These are phyloP conservation scores for Trametes versicolor DNA, from an alignment of 1,284 basidiomycete genomes.

Conservation along the genomic window DNA sequence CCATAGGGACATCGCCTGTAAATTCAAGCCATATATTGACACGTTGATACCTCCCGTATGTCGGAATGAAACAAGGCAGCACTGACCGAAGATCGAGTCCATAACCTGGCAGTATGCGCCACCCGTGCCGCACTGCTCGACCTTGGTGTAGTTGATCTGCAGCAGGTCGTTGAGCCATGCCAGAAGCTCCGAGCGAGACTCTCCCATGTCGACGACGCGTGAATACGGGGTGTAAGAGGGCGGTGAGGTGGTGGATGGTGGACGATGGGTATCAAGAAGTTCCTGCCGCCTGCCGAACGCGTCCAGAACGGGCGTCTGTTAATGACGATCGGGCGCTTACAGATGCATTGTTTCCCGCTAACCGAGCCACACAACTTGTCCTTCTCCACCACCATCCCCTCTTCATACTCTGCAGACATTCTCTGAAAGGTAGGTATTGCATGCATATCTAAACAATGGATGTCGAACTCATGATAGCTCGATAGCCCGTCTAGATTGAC, in stretches of 20 bases:
- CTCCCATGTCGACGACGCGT: slow-evolving; percentile 49
- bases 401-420: background rate
- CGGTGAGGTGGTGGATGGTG: slow-evolving; percentile 35
- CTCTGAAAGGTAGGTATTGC: no score
- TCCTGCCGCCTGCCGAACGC: slow-evolving; percentile 24
- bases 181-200: slow-evolving; percentile 88
- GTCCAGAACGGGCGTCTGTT: slow-evolving; percentile 23
- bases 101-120: slow-evolving; percentile 92
- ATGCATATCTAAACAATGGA: no score
- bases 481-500: no score
- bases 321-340: slow-evolving; percentile 4
- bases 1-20: slow-evolving; percentile 87
- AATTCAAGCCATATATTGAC: background rate
- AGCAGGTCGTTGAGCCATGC: slow-evolving; percentile 96
- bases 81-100: slow-evolving; percentile 91
- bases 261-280: slow-evolving; percentile 39
- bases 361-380: background rate
- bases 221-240: slow-evolving; percentile 6
- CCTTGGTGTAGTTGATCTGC: slow-evolving; percentile 90
- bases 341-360: background rate
- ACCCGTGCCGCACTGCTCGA: slow-evolving; percentile 94
- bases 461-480: no score
- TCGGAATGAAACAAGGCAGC: background rate
- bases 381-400: background rate
- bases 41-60: background rate